These are phyloP conservation scores for Ustilago esculenta DNA, from an alignment of 1,284 basidiomycete genomes.

Conservation along the genomic window DNA sequence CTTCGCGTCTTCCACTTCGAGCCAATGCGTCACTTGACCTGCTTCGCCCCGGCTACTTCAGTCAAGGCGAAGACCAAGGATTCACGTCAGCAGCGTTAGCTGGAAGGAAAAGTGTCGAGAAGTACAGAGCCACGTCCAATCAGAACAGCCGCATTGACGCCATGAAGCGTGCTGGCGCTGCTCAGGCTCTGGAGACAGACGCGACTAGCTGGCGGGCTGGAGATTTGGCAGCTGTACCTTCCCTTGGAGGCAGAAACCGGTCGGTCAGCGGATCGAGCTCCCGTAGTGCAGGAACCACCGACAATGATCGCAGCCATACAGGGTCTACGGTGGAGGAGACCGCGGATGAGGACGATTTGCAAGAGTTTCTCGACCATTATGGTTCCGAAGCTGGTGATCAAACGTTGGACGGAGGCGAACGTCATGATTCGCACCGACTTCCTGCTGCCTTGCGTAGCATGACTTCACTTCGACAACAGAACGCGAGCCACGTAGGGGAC, in stretches of 20 bases:
- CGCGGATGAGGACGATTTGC: slow-evolving; percentile 34
- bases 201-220: neutral
- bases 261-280: slow-evolving; percentile 34
- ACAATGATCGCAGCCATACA: slow-evolving; percentile 22
- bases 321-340: slow-evolving; percentile 11
- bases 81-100: neutral
- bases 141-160: slow-evolving; percentile 28
- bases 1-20: neutral
- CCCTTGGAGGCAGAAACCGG: slow-evolving; percentile 9
- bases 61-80: slow-evolving; percentile 7
- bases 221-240: neutral
- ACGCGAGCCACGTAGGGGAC: slow-evolving; percentile 5
- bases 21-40: slow-evolving; percentile 32
- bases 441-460: slow-evolving; percentile 30
- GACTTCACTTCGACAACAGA: slow-evolving; percentile 31
- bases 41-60: slow-evolving; percentile 19
- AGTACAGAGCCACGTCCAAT: neutral
- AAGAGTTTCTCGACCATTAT: slow-evolving; percentile 41
- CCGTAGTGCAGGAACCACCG: slow-evolving; percentile 24
- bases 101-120: slow-evolving; percentile 8
- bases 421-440: slow-evolving; percentile 26
- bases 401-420: slow-evolving; percentile 31
- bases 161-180: slow-evolving; percentile 10
- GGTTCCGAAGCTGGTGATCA: slow-evolving; percentile 9
- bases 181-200: neutral